phyloP scores from a whole-genome alignment of 345 rosid species.

The Syzygium oleosum region DNA sequence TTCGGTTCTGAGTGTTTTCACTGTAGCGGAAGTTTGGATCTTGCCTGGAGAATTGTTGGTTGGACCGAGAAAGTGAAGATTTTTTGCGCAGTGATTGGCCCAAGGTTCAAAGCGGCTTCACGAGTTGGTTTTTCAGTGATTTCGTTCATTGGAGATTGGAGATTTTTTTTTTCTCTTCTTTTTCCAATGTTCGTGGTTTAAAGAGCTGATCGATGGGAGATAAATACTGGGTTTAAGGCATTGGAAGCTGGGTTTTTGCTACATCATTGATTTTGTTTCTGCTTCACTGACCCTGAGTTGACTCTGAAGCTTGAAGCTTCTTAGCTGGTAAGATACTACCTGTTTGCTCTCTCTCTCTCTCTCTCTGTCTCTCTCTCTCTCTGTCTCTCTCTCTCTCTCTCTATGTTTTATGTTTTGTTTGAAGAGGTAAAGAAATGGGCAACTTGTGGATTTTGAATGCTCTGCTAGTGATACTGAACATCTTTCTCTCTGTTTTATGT shows the following conservation, averaged over 20 bases:
- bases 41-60: conserved; percentile 2
- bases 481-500: too few species aligned
- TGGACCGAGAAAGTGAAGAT: not conserved
- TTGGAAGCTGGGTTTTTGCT: not conserved
- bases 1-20: not conserved
- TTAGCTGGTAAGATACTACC: not conserved
- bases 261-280: not conserved
- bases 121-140: not conserved
- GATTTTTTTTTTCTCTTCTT: not conserved
- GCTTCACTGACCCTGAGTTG: conserved; percentile 5
- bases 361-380: not conserved
- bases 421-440: too few species aligned
- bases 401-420: too few species aligned
- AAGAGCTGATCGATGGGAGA: not conserved
- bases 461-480: too few species aligned
- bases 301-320: not conserved
- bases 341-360: not conserved
- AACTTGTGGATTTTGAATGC: too few species aligned
- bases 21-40: conserved; percentile 30
- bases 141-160: not conserved
- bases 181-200: not conserved
- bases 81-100: conserved; percentile 11
- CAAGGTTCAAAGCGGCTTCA: not conserved
- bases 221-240: not conserved
- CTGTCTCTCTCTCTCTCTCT: not conserved